Evolutionary conservation across 2,329 filamentous ascomycete genomes (phyloP), one percentile per base, ranked within the genome.

Genomic region (Cercospora sp.): DNA sequence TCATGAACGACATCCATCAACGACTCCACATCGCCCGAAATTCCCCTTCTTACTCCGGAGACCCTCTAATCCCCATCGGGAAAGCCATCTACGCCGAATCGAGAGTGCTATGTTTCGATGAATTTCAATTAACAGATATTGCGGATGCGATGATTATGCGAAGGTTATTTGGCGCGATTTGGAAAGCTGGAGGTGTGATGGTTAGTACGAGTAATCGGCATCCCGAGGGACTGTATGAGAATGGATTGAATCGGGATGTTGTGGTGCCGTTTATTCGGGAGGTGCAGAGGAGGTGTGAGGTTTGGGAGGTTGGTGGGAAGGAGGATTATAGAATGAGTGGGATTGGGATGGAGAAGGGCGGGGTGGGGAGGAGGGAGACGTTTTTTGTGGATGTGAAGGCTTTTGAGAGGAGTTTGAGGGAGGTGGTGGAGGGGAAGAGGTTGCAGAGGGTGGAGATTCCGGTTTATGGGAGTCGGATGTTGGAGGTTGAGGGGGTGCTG

Each of bases 91-190:
- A 91, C 12, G 85, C 90, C 61, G 89, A 87, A 31, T 90, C 88
- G 12, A 90, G 90, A 0, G 90, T 94, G 28, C 78, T 94, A 9
- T 94, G 93, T 73, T 80, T 93, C 3, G 91, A 94, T 73, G 91
- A 94, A 77, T 94, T 94, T 68, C 91, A 94, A 75, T 83, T 94
- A n/a, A 91, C 91, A 0, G 91, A 94, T 77, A 86, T 89, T 69
- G 90, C 89, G 1, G 86, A 90, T 4, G 90, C 89, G 74, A 93
- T 93, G 78, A 91, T 94, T 45, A 80, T 94, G 66, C 90, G 88
- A 69, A 89, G 90, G 71, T 82, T 94, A 1, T 89, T 94, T 74
- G 90, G 90, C 3, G 84, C 85, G 2, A 93, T 93, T 77, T 93
- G 93, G 76, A 89, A 91, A 69, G 82, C 93, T 2, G 91, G 91